Percentiles rank a stretch among this genome's conserved stretches.
Evolutionary conservation across 768 basidiomycete species (phyloP).

Genomic region (Baorangia bicolor): DNA sequence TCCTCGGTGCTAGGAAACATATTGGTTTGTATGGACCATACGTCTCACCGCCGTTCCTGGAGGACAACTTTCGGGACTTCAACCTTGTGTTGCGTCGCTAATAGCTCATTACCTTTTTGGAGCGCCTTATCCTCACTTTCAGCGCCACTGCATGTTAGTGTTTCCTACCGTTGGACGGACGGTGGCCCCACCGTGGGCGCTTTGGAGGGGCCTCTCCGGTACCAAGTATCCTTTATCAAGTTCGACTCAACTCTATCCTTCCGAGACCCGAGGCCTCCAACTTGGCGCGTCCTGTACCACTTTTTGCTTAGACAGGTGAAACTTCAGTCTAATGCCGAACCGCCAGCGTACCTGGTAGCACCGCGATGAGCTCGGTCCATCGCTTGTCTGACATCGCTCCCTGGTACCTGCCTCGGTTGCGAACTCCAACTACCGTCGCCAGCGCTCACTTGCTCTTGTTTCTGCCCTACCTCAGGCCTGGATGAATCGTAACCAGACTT

Average conservation of each 20-base stretch:
- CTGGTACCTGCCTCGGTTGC: conserved; percentile 1
- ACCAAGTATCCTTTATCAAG: conserved; percentile 10
- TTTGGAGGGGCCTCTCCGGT: background rate
- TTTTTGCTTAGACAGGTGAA: background rate
- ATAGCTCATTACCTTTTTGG: conserved; percentile 14
- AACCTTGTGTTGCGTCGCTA: conserved; percentile 23
- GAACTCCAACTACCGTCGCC: background rate
- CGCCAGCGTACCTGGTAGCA: background rate
- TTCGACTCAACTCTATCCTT: background rate
- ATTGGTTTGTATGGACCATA: background rate
- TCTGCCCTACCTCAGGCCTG: background rate
- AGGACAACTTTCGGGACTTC: conserved; percentile 12
- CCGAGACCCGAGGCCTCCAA: background rate
- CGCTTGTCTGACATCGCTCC: conserved; percentile 12
- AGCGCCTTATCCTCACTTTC: background rate
- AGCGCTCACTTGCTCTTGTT: background rate
- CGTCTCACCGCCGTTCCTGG: conserved; percentile 13
- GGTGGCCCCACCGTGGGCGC: too few species aligned
- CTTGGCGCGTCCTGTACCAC: background rate
- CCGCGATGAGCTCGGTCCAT: conserved; percentile 2
- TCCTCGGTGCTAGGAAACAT: background rate
- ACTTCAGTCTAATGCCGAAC: background rate
- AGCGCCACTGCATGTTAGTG: background rate
- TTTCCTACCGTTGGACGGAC: background rate
- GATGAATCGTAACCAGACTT: too few species aligned